A percentile compares a stretch with the other conserved stretches of the same genome.
Evolutionary conservation across 176 grass and related monocot genomes (phyloP).

Genomic region (Alopecurus myosuroides): DNA sequence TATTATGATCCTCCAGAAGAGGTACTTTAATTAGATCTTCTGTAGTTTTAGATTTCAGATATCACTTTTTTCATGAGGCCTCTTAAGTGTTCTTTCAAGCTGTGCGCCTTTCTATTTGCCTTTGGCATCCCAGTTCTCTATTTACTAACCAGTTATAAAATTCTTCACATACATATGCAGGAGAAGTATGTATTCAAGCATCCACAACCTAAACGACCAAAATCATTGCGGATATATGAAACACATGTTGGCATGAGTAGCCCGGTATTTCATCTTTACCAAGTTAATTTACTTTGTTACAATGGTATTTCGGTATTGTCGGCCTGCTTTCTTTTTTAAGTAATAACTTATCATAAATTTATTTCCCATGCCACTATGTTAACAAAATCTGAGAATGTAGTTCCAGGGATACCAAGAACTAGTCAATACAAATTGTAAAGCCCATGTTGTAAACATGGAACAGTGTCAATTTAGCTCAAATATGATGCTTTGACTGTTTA

Average conservation of each 20-base stretch:
- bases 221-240: conserved; percentile 95
- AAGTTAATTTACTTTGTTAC: conserved; percentile 9
- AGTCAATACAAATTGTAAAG: neutral
- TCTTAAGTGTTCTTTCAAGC: neutral
- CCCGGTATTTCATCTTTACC: conserved; percentile 48
- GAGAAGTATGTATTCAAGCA: conserved; percentile 90
- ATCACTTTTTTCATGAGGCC: neutral
- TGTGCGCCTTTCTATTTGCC: neutral
- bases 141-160: neutral
- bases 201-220: conserved; percentile 89
- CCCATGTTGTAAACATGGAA: neutral
- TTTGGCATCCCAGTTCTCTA: neutral
- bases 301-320: neutral
- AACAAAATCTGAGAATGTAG: neutral
- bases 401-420: neutral
- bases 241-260: conserved; percentile 99
- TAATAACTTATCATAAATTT: neutral
- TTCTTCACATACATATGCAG: conserved; percentile 46
- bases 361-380: neutral
- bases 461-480: neutral
- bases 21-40: conserved; percentile 25
- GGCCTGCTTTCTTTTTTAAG: neutral
- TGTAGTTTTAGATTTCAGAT: neutral
- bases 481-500: neutral
- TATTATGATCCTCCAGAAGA: conserved; percentile 95